Evolutionary conservation across 768 basidiomycete genomes (phyloP).

Genomic region (Boletus bicolor): DNA sequence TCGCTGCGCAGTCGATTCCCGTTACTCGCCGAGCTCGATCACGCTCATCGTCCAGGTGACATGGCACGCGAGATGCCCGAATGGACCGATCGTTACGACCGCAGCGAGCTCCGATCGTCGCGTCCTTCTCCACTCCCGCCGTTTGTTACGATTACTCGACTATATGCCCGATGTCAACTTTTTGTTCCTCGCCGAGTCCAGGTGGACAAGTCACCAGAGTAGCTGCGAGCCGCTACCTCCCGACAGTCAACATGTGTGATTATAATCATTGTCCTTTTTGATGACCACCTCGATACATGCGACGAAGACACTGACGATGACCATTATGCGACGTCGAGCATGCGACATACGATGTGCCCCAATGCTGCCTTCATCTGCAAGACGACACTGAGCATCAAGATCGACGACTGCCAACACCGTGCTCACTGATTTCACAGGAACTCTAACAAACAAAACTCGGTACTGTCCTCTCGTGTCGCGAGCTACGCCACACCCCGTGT

Average conservation of each 20-base stretch:
- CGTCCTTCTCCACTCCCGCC: too few relatives aligned
- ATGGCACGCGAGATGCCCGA: background rate
- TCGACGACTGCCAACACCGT: background rate
- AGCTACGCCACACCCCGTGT: background rate
- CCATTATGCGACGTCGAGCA: background rate
- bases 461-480: conserved; percentile 7
- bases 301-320: background rate
- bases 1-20: background rate
- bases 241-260: background rate
- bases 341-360: background rate
- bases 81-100: background rate
- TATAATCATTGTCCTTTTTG: background rate
- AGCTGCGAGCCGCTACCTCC: background rate
- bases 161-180: background rate
- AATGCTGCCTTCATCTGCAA: background rate
- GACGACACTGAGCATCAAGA: background rate
- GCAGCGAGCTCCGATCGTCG: background rate
- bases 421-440: background rate
- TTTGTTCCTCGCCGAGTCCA: background rate
- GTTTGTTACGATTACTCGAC: background rate
- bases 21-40: background rate
- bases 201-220: background rate
- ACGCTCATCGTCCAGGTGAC: background rate
- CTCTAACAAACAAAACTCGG: background rate
- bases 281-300: background rate